Conservation (phyloP, 2,329 filamentous ascomycete genomes). For the Aspergillus sp. region DNA sequence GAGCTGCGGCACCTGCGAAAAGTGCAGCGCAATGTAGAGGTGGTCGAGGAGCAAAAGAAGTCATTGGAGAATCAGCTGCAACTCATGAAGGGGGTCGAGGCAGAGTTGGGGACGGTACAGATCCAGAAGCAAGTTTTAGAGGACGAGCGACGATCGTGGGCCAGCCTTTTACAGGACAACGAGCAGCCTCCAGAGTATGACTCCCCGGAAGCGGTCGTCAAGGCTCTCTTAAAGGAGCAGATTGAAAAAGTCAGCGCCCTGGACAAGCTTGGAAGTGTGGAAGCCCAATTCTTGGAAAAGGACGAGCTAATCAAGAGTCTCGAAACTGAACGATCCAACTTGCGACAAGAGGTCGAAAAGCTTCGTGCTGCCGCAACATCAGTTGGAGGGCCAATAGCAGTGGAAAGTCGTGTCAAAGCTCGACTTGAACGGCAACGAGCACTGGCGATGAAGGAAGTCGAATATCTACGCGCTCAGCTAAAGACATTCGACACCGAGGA, state of each 20-base stretch:
- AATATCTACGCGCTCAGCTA: slow-evolving; percentile 89
- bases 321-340: slow-evolving; percentile 68
- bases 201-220: slow-evolving; percentile 83
- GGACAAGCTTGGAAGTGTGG: slow-evolving; percentile 76
- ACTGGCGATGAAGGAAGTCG: slow-evolving; percentile 87
- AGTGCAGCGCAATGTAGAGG: slow-evolving; percentile 81
- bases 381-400: slow-evolving; percentile 51
- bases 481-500: slow-evolving; percentile 89
- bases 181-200: slow-evolving; percentile 73
- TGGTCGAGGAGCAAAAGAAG: slow-evolving; percentile 94
- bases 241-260: slow-evolving; percentile 79
- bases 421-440: slow-evolving; percentile 84
- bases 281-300: slow-evolving; percentile 77
- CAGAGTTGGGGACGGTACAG: slow-evolving; percentile 77
- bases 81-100: slow-evolving; percentile 72
- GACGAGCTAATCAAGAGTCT: slow-evolving; percentile 74
- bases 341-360: slow-evolving; percentile 73
- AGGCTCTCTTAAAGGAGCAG: slow-evolving; percentile 80
- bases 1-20: slow-evolving; percentile 84
- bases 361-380: slow-evolving; percentile 56
- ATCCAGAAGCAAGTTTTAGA: slow-evolving; percentile 85
- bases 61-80: slow-evolving; percentile 77
- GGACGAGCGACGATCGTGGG: slow-evolving; percentile 86
- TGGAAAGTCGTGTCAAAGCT: slow-evolving; percentile 69
- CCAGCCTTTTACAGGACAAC: slow-evolving; percentile 77